Percentiles rank a stretch among this genome's conserved stretches.
Evolutionary conservation across 2,329 filamentous ascomycete species (phyloP).

Genomic region (Cercospora sesami): DNA sequence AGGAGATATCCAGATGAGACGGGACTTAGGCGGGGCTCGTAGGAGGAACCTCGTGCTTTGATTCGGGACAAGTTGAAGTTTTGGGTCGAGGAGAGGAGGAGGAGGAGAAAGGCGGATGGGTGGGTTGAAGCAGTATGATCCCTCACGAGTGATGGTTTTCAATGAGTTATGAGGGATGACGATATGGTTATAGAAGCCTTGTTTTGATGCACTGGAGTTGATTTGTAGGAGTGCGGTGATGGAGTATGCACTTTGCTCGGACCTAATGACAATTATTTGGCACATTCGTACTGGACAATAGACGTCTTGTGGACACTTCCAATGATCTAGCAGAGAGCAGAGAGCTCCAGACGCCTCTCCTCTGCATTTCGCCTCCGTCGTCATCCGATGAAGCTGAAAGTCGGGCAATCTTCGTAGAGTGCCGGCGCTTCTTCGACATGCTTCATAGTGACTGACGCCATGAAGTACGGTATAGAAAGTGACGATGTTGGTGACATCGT

Average conservation of each 20-base stretch:
- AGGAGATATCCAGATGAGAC: slow-evolving; percentile 20
- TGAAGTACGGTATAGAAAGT: background rate
- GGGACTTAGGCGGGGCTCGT: slow-evolving; percentile 10
- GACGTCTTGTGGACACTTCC: too few species aligned
- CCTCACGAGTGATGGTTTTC: background rate
- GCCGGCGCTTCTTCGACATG: background rate
- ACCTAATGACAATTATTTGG: background rate
- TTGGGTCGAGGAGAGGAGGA: slow-evolving; percentile 8
- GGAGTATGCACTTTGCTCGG: background rate
- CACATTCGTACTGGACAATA: too few species aligned
- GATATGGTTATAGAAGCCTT: background rate
- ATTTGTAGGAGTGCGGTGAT: too few species aligned
- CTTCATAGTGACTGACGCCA: too few species aligned
- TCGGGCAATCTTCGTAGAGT: background rate
- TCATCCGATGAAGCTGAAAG: background rate
- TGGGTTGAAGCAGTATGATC: slow-evolving; percentile 1
- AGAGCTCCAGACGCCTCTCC: background rate
- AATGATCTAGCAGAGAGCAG: background rate
- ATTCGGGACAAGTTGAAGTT: slow-evolving; percentile 8
- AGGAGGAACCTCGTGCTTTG: slow-evolving; percentile 11
- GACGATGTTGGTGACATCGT: background rate
- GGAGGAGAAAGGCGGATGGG: background rate
- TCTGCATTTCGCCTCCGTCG: background rate
- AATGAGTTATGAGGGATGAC: background rate
- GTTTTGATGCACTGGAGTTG: background rate